Evolutionary conservation across 345 rosid species (phyloP), one percentile per base, ranked within the genome.

Genomic region (Physaria fendleri): DNA sequence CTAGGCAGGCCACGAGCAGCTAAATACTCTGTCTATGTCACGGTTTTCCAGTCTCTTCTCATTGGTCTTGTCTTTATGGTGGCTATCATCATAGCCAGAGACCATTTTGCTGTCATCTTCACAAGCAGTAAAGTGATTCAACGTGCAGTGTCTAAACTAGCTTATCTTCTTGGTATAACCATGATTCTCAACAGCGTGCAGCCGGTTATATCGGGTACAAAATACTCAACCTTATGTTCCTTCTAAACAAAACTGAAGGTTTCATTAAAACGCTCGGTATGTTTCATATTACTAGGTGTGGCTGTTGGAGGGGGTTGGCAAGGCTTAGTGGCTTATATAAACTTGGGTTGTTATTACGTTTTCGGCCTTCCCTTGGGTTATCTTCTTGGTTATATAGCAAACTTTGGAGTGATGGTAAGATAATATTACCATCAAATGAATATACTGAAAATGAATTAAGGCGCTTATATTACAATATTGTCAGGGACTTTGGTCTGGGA

Each of bases 291-390:
- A 2, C n/a, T 39, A 90, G 97, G 97, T 49, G 97, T 87, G 57
- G 95, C 95, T 20, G 47, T 90, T 6, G 91, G 97, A 5, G 88
- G 81, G 16, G 97, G 97, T 22, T 90, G 97, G 95, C 97, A 90
- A 77, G 81, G 78, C 1, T 41, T 77, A 56, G 97, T 90, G 39
- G 97, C 96, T 29, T 87, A 81, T 14, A 81, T 87, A 33, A 90
- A 90, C 74, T 56, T 90, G 28, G 88, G 88, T 13, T 77, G 77
- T 51, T 85, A 85, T 62, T 85, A 90, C 55, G 23, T 81, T 33
- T 83, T 87, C 3, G 97, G 97, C 7, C 76, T 85, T 12, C 96
- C 97, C 4, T 67, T 90, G 0, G 97, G 97, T 0, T 80, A 68
- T 66, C 39, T 85, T 22, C 89, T 90, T n/a, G 91, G 97, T 47